phyloP scores from a whole-genome alignment of 768 basidiomycete genomes.

The Lactarius evosmus region DNA sequence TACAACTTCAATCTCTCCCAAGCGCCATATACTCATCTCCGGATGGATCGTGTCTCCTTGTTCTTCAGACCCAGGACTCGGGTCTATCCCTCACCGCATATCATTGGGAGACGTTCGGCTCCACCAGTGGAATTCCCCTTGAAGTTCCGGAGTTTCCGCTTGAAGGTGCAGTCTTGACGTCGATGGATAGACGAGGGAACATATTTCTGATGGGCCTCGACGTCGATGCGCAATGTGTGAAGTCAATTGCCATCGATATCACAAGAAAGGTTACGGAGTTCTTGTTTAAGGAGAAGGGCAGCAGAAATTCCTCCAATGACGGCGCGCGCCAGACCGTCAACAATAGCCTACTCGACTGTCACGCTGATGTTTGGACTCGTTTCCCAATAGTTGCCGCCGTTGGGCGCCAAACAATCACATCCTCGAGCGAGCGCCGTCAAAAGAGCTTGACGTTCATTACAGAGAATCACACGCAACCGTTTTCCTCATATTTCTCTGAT shows the following conservation, averaged over 20 bases:
- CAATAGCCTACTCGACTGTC: constrained; percentile 33
- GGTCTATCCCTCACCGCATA: background rate
- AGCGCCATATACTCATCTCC: constrained; percentile 44
- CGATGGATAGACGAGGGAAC: constrained; percentile 41
- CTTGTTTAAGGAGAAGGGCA: constrained; percentile 46
- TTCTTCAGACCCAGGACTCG: constrained; percentile 29
- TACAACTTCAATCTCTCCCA: constrained; percentile 39
- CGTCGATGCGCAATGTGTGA: constrained; percentile 32
- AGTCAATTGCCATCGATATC: constrained; percentile 49
- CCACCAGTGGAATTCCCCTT: constrained; percentile 40
- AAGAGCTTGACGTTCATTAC: constrained; percentile 46
- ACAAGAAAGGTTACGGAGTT: constrained; percentile 55
- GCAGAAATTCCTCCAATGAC: constrained; percentile 24
- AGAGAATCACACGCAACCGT: constrained; percentile 36
- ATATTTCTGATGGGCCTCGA: constrained; percentile 46
- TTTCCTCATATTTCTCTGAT: constrained; percentile 42
- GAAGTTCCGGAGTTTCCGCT: constrained; percentile 32
- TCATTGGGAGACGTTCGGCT: background rate
- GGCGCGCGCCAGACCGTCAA: constrained; percentile 34
- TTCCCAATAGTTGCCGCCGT: background rate
- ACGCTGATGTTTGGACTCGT: background rate
- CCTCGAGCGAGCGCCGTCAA: constrained; percentile 30
- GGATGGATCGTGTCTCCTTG: constrained; percentile 51
- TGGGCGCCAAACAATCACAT: background rate
- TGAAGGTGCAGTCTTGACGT: constrained; percentile 39